A percentile compares a stretch with the other conserved stretches of the same genome.
phyloP scores from a whole-genome alignment of 1,284 basidiomycete genomes.

The Coriolopsis trogii region DNA sequence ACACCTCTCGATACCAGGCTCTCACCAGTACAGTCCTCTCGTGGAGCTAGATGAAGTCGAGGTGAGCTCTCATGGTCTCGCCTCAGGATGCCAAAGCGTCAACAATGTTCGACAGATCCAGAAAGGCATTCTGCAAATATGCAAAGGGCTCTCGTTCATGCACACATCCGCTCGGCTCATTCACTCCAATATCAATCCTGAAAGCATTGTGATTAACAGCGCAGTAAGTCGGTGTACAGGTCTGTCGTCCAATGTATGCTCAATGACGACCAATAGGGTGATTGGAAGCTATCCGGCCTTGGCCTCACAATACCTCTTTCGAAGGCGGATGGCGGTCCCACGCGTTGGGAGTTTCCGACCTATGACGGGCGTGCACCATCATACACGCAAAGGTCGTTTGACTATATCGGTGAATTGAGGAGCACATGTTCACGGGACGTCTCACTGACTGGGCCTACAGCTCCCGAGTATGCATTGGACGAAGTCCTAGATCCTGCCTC shows the following conservation, averaged over 20 bases:
- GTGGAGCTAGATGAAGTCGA: constrained; percentile 92
- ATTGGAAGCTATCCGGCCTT: constrained; percentile 97
- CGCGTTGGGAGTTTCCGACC: constrained; percentile 88
- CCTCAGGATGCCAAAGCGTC: background rate
- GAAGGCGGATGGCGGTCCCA: constrained; percentile 69
- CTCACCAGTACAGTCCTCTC: constrained; percentile 52
- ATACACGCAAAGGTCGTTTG: constrained; percentile 90
- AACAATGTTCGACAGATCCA: constrained; percentile 79
- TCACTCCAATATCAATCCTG: constrained; percentile 89
- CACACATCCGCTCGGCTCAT: constrained; percentile 91
- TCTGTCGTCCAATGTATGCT: background rate
- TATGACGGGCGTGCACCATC: constrained; percentile 81
- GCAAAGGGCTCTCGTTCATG: constrained; percentile 91
- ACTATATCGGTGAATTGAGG: constrained; percentile 82
- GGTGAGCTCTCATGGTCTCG: constrained; percentile 45
- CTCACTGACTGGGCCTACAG: constrained; percentile 44
- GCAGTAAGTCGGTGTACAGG: constrained; percentile 58
- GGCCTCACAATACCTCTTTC: constrained; percentile 84
- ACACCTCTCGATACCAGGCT: constrained; percentile 71
- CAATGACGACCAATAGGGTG: constrained; percentile 63
- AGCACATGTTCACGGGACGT: background rate
- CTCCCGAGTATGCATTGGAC: constrained; percentile 94
- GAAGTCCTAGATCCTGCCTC: constrained; percentile 85
- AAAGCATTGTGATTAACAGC: constrained; percentile 85
- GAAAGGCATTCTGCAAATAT: constrained; percentile 93